Evolutionary conservation across 2,329 filamentous ascomycete genomes (phyloP), one percentile per base, ranked within the genome.

Genomic region (Fusarium beomiforme): DNA sequence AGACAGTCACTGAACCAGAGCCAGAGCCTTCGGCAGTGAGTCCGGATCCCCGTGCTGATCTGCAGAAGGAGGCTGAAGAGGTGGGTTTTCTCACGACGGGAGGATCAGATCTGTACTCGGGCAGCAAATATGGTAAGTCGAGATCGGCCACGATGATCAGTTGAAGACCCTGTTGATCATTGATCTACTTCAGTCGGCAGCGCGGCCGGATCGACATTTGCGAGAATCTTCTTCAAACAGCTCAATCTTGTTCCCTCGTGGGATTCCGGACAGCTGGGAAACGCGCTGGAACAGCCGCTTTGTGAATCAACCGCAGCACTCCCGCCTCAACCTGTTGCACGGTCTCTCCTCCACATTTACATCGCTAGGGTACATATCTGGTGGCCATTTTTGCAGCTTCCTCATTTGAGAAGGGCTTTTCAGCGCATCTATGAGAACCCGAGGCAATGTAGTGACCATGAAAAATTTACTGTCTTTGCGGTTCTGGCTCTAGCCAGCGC

Each of bases 151-250:
- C 2, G 12, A 6, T 17, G 16, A n/a, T 14, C 26, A 8, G 4
- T 36, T 11, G 5, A 16, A 11, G 19, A 23, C 19, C 6, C 12
- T 4, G 23, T 3, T 59, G 9, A 39, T 49, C 16, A 6, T 5
- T 8, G 7, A 13, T n/a, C 6, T 31, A 14, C 29, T 36, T 23
- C 33, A 64, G 60, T 64, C 12, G 60, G 60, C 6, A 62, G 60
- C 21, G 60, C 60, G 3, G 60, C 60, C 10, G 60, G 60, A 3
- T 64, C 60, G 3, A 64, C 60, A 4, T 64, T 64, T 1, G 60
- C 60, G 2, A 64, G 60, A 2, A 64, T 64, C 4, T 64, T 64
- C 57, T 64, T 64, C 21, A 64, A 62, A 0, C 60, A 64, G 5
- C 57, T 64, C 1, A 54, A 34, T n/a, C 33, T 64, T 1, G 8